Conservation (phyloP, 1,284 basidiomycete species). For the Wolfiporia cocos region DNA sequence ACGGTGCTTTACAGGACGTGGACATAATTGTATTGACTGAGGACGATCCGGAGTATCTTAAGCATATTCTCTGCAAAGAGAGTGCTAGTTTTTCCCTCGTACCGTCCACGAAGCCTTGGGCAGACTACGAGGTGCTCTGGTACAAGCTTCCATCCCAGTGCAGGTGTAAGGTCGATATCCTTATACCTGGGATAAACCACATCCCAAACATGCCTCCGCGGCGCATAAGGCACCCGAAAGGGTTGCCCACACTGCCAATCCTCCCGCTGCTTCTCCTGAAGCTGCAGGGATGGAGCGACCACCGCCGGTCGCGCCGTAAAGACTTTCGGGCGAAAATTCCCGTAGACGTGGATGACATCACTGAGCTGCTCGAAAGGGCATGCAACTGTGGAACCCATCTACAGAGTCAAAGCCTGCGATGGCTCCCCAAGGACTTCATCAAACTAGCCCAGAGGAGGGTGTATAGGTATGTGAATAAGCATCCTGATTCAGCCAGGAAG, state of each 20-base stretch:
- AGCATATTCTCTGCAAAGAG: slow-evolving; percentile 16
- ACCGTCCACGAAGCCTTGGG: slow-evolving; percentile 15
- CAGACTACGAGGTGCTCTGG: slow-evolving; percentile 27
- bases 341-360: too few relatives aligned
- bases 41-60: slow-evolving; percentile 18
- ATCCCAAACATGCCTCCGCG: slow-evolving; percentile 23
- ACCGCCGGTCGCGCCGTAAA: too few relatives aligned
- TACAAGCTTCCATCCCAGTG: slow-evolving; percentile 11
- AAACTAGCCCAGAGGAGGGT: too few relatives aligned
- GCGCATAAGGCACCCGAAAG: slow-evolving; percentile 11
- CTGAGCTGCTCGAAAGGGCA: too few relatives aligned
- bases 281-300: slow-evolving; percentile 30
- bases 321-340: too few relatives aligned
- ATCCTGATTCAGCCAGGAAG: too few relatives aligned
- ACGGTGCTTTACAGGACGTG: slow-evolving; percentile 19
- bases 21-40: slow-evolving; percentile 24
- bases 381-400: too few relatives aligned
- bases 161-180: slow-evolving; percentile 24
- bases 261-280: slow-evolving; percentile 26
- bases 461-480: too few relatives aligned
- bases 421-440: too few relatives aligned
- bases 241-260: slow-evolving; percentile 25
- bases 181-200: slow-evolving; percentile 26
- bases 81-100: slow-evolving; percentile 21
- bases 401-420: too few relatives aligned